Percentiles rank a stretch among this genome's conserved stretches.
Conservation (phyloP, 257 asterid genomes). For the Solanum chmielewskii region DNA sequence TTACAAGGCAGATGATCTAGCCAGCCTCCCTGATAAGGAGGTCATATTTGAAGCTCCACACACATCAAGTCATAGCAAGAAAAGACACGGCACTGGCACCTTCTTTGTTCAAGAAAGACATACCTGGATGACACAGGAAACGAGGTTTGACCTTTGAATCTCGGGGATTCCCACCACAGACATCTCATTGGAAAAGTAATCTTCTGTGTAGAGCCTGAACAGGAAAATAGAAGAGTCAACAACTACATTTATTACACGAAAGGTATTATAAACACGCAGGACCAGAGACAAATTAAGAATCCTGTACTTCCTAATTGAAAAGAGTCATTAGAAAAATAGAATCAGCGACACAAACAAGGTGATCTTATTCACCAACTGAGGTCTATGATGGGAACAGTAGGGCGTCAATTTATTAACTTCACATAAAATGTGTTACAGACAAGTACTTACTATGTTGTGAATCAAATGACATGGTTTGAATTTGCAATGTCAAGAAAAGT, state of each 20-base stretch:
- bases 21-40: background rate
- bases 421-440: background rate
- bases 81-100: background rate
- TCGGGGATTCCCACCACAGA: constrained; percentile 78
- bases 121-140: constrained; percentile 88
- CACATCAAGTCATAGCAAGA: background rate
- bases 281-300: background rate
- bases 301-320: background rate
- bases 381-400: background rate
- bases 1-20: background rate
- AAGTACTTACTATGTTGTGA: background rate
- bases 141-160: constrained; percentile 94
- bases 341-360: background rate
- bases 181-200: constrained; percentile 73
- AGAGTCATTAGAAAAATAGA: background rate
- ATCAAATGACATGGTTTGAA: background rate
- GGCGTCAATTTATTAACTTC: background rate
- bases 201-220: constrained; percentile 87
- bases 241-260: background rate
- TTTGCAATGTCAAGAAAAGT: background rate
- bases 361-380: background rate
- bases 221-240: constrained; percentile 2
- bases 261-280: background rate
- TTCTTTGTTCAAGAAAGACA: background rate
- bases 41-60: background rate